Base-by-base conservation (phyloP, 176 grass and related monocot genomes). In the Oryza brachyantha region DNA sequence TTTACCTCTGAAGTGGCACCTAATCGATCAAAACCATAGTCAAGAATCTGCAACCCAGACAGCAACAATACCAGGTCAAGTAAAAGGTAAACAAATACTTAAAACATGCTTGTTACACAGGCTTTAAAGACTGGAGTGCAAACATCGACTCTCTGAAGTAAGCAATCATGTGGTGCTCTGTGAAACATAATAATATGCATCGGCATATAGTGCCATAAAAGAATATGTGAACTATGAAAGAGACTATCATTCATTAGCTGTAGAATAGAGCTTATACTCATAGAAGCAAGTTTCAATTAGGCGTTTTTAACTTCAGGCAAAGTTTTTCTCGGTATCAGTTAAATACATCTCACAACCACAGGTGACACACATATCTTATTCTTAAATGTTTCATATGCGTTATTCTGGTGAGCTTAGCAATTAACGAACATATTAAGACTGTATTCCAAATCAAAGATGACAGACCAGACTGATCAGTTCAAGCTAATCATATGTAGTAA, bases 1-100 rank as follows among this genome's bases (percentile, higher is more conserved):
- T 74, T 81, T 80, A 93, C 93, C 88, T 93, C 70, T 54, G 88
- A 97, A 83, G 67, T 89, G 59, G 81, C 96, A 85, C 96, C 92
- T 79, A 98, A 84, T 37, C 90, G 90, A 78, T 98, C 96, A 89
- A 98, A 94, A 42, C 78, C 90, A 78, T 95, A 98, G 78, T 98
- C 96, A 29, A 93, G 92, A 80, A 98, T 91, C 90, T 98, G 77
- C 66, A 86, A 77, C 37, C 86, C 22, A 57, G 76, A 89, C 22
- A 57, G 73, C 70, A 81, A 61, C 10, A 78, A 71, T 76, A 59
- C 9, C 40, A 57, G 7, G 24, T 57, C 52, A 57, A 57, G 24
- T 0, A 57, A 76, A 61, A 16, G 13, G 14, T 64, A 76, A 66
- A 84, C 16, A 67, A 58, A 17, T 59, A 62, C 3, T 27, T 63